Evolutionary conservation across 2,329 filamentous ascomycete species (phyloP), one percentile per base, ranked within the genome.

Genomic region (Hypoxylon sp.): DNA sequence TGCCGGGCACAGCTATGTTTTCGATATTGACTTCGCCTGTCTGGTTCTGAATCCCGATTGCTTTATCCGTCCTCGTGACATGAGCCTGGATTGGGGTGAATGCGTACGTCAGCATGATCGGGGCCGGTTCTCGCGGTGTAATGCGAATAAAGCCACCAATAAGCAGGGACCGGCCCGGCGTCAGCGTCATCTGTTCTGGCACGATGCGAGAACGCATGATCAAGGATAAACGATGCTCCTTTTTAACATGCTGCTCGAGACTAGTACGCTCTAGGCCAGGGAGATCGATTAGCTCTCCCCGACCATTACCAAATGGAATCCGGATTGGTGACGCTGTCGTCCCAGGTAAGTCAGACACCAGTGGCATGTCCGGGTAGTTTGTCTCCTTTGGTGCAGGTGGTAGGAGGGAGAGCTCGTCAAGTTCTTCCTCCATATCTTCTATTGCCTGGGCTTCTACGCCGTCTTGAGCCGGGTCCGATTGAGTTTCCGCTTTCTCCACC

Each of bases 311-410:
- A 75, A 96, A 99, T 0, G 93, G 93, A 16, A 98, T 88, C 26
- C 96, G 90, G 71, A 99, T 98, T 0, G 96, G 96, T 0, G 93
- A 97, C 1, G 94, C 96, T 0, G 96, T 99, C 0, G 96, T 99
- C 8, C 96, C 96, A 0, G 96, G 93, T 2, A 97, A 84, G 3
- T 92, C 86, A 0, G 93, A 97, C 1, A 97, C 91, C 9, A 96
- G 80, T 1, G 95, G 95, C 86, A 98, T 94, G 14, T 88, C 82
- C 4, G 95, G 95, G 72, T 90, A 98, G 52, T 90, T 84, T 2
- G 86, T 88, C 73, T 93, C 93, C 3, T 83, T 81, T 65, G 90
- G 92, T 0, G 88, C 82, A 2, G 94, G 93, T 0, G 95, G 95
- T 0, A 98, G 85, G 30, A 97, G 84, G 14, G 85, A 80, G 32